Evolutionary conservation across 106 monocot species (phyloP), one percentile per base, ranked within the genome.

Genomic region (Narthecium ossifragum): DNA sequence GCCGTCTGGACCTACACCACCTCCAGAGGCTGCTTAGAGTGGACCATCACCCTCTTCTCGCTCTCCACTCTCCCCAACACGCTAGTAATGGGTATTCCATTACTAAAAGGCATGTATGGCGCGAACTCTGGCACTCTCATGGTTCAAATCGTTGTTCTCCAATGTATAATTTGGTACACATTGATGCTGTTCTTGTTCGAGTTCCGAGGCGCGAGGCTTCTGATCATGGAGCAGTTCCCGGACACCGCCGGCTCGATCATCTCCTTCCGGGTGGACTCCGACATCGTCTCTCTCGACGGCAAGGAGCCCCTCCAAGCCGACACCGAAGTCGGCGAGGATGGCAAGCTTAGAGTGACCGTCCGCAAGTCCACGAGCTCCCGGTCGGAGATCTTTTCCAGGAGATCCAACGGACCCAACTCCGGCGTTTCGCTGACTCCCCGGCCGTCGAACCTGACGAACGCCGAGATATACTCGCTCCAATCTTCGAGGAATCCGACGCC

Each of bases 161-260:
- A 78, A 43, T 78, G 78, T 53, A 78, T 78, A 51, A 73, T 78
- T 21, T 78, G 78, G 78, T 78, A 78, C 45, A 78, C 78, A 2
- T 36, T 78, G 20, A 73, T 78, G 78, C 67, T 78, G 38, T 73
- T 78, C 68, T 21, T 78, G 41, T 78, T 78, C 68, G 78, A 78
- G 54, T 78, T 59, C 78, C 34, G 78, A 0, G 78, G 78, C 6
- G 78, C 78, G 0, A 62, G 34, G 45, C 25, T 78, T 0, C 63
- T 78, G 25, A 72, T 78, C 14, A 40, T 55, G 30, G 78, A 78
- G 63, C 78, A 78, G 68, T 78, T 78, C 68, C 73, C 78, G 1
- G 73, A 78, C 53, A 68, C 68, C 18, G 78, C 66, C 14, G 75
- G 41, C 6, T 80, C 80, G 25, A 80, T 80, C 29, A 51, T 70